Evolutionary conservation across 257 asterid genomes (phyloP), one percentile per base, ranked within the genome.

Genomic region (Apocynum venetum): DNA sequence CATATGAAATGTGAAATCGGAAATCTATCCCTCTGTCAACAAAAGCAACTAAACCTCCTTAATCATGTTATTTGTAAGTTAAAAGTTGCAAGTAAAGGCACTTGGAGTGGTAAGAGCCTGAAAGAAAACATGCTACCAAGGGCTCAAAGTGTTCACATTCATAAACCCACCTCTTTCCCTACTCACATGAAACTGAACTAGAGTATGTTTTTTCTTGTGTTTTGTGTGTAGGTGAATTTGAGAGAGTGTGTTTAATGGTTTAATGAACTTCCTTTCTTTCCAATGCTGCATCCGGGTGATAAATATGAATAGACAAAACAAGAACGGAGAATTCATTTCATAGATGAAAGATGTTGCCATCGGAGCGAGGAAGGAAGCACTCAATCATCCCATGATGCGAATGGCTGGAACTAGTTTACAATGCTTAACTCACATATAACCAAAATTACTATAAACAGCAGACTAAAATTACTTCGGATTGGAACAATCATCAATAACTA

Each of bases 21-120:
- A 64, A 3, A 9, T 49, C 2, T 12, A 10, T 31, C 20, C 4
- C 31, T 56, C 8, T 14, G 15, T 38, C 48, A 61, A 63, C 47
- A 6, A 63, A 47, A 63, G 49, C 2, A 61, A 43, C 31, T 14
- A 15, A 67, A 40, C 51, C 56, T 52, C 79, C 63, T 60, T 47
- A 14, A 76, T 31, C 52, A 61, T 61, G 78, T 53, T 8, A 35
- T 75, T 75, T 63, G 48, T 15, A 61, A 75, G 36, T 48, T n/a
- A 14, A 60, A 75, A 44, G 47, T 75, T 19, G 60, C 36, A 49
- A 76, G 51, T 25, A n/a, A 51, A 73, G 55, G 64, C 51, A 61
- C 72, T 63, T 48, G 72, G 65, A 71, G 14, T 9, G n/a, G 35
- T 67, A 43, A 67, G 15, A 43, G 43, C 52, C 72, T 43, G 52